Evolutionary conservation across 2,329 filamentous ascomycete species (phyloP), one percentile per base, ranked within the genome.

Genomic region (Hymenoscyphus linearis): DNA sequence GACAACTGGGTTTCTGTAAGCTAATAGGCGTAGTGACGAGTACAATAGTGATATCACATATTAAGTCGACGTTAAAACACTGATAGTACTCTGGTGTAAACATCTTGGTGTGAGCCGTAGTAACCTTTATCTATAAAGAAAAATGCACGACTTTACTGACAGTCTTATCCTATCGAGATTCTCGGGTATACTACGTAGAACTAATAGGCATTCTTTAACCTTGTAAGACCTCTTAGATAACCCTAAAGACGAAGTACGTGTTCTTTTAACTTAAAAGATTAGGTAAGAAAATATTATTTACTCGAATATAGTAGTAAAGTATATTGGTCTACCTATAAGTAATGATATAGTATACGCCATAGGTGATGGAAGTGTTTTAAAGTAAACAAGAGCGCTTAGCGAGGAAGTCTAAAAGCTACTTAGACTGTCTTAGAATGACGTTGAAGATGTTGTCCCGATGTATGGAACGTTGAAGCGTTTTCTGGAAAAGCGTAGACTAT

Each of bases 401-500:
- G 34, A 59, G 10, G 55, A 62, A 18, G 53, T 59, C 9, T 35
- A 63, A 2, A 44, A 26, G 4, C 58, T 56, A 7, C 53, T 62
- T 5, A 53, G 56, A 10, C 56, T 65, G 2, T 26, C 37, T 52
- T 65, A 60, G 63, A 37, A 61, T 16, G 60, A 65, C 22, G 63
- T 65, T 18, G 55, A 65, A 54, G 63, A 62, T 40, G 44, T 63
- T 4, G 53, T 63, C 22, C 63, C 63, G 16, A 62, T 65, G 63
- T 57, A 60, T 55, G 34, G n/a, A n/a, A 55, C 52, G 4, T 57
- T 63, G 54, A 52, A 59, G 13, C 53, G 18, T n/a, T 59, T 61
- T 31, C 26, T 62, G 18, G 47, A 54, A 44, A 54, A 56, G 18
- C 58, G 59, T 13, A 47, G 61, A 34, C 63, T 60, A 1, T 60